A percentile compares a stretch with the other conserved stretches of the same genome.
phyloP scores from a whole-genome alignment of 2,329 filamentous ascomycete genomes.

The Phoma sp. region DNA sequence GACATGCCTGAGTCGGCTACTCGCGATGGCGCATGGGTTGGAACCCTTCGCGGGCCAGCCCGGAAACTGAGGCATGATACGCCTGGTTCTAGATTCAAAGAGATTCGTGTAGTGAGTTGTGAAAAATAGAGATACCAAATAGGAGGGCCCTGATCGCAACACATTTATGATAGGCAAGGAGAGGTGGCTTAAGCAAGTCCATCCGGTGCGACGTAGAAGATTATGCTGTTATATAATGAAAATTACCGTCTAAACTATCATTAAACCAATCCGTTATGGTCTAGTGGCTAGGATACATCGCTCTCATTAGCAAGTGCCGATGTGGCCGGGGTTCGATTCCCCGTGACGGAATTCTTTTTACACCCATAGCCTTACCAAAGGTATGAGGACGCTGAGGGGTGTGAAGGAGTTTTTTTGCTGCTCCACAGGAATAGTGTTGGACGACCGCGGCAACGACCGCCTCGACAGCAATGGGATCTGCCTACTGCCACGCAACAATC shows the following conservation, averaged over 20 bases:
- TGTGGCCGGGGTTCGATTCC: constrained; percentile 18
- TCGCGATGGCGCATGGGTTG: not conserved
- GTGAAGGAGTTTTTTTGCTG: not conserved
- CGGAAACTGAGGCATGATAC: too few species aligned
- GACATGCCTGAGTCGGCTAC: constrained; percentile 6
- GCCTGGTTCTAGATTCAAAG: too few species aligned
- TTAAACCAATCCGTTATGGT: constrained; percentile 9
- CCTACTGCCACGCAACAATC: too few species aligned
- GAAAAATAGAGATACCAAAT: too few species aligned
- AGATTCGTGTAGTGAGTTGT: too few species aligned
- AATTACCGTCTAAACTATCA: not conserved
- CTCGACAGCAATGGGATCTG: too few species aligned
- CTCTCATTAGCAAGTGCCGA: constrained; percentile 16
- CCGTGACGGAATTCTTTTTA: constrained; percentile 14
- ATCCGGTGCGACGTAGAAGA: too few species aligned
- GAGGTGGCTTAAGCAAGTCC: too few species aligned
- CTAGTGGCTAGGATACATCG: constrained; percentile 19
- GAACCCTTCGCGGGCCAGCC: not conserved
- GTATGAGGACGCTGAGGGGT: not conserved
- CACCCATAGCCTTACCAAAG: not conserved
- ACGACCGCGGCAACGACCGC: not conserved
- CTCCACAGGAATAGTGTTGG: not conserved
- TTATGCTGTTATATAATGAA: too few species aligned
- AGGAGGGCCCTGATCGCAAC: too few species aligned
- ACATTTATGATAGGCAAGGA: too few species aligned